Evolutionary conservation across 179 eudicot species (phyloP), one percentile per base, ranked within the genome.

Genomic region (Spinacia oleracea): DNA sequence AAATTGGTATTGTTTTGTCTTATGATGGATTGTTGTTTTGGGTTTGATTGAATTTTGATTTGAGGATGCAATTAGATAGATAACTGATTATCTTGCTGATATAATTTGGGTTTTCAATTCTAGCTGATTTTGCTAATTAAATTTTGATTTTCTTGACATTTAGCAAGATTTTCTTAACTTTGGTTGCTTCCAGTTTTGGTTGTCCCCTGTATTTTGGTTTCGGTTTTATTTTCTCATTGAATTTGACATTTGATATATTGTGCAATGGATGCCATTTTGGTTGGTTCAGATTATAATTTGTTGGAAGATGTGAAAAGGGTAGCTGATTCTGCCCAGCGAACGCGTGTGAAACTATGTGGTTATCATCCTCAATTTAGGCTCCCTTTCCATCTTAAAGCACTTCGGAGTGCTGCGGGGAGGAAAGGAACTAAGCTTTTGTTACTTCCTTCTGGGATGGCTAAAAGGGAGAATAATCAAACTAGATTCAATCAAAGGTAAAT

Each of bases 261-360:
- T 10, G 16, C 31, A 25, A 42, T 77, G 12, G 12, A 65, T 71
- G 16, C 11, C 9, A 38, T 38, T 64, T 79, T 80, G 35, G 70
- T 70, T 76, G 40, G 72, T 32, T 74, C 79, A 96, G 99, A 96
- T 82, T 96, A 87, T 82, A 82, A 90, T 76, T 79, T 94, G 93
- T 91, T 96, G 72, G 98, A 96, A 87, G 97, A 92, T 79, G 89
- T 89, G 78, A 96, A 94, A 81, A 88, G 97, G 85, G 88, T 91
- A 23, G 96, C 99, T 63, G 99, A 96, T 67, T 94, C 96, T 43
- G 96, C 98, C 32, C 87, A 84, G 81, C 86, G 99, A 85, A 84
- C 16, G 84, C 93, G 93, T 69, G 32, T 74, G 2, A 87, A 87
- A 80, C 51, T 91, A 62, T 84, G 92, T 50, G 92, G 83, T 5